Percentiles rank a stretch among this genome's conserved stretches.
phyloP scores from a whole-genome alignment of 352 stramenopile genomes.

The Ophiocytium majus region DNA sequence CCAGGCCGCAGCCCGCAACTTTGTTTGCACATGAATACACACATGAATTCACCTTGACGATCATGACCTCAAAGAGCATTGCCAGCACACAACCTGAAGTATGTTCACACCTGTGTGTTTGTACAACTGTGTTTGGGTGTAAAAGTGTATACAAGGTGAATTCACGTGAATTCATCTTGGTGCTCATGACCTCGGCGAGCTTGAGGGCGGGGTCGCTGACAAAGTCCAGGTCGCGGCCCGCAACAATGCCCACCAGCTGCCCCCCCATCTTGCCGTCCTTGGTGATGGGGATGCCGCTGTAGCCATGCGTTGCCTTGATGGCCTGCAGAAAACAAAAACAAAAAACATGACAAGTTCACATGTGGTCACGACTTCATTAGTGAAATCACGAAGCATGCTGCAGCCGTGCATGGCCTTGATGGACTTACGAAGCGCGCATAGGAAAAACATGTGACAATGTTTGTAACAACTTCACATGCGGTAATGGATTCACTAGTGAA shows the following conservation, averaged over 20 bases:
- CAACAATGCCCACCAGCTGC: constrained; percentile 97
- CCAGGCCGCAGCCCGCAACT: too few relatives aligned
- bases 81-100: too few relatives aligned
- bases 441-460: too few relatives aligned
- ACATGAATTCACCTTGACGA: too few relatives aligned
- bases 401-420: background rate
- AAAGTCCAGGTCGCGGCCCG: constrained; percentile 98
- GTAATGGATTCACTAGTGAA: too few relatives aligned
- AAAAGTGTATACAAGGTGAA: background rate
- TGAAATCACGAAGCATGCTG: background rate
- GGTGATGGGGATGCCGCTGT: constrained; percentile 98
- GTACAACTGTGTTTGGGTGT: too few relatives aligned
- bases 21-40: too few relatives aligned
- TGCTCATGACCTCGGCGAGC: constrained; percentile 64
- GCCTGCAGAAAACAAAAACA: constrained; percentile 67
- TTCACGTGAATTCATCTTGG: constrained; percentile 69
- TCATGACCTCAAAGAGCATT: too few relatives aligned
- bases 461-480: too few relatives aligned
- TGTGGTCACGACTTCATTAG: background rate
- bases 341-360: constrained; percentile 20
- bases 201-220: constrained; percentile 66
- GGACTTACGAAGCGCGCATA: too few relatives aligned
- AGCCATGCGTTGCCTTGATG: constrained; percentile 92
- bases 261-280: constrained; percentile 93
- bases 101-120: too few relatives aligned